phyloP scores from a whole-genome alignment of 306 rosid genomes.

The Cicer pinnatifidum region DNA sequence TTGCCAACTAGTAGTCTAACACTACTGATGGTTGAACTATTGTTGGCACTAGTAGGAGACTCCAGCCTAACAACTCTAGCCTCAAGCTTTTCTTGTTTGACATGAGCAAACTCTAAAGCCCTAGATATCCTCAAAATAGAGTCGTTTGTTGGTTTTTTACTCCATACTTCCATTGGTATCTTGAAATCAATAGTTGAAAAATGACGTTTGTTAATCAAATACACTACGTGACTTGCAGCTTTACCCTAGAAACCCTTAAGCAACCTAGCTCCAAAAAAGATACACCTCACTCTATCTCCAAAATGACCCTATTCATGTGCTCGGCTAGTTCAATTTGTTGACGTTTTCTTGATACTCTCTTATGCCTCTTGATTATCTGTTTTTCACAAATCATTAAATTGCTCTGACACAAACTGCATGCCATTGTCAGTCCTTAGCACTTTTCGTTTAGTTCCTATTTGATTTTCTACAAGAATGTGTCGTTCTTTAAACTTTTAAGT shows the following conservation, averaged over 20 bases:
- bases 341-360: not conserved
- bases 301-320: not conserved
- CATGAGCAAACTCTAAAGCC: no score
- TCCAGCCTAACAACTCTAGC: not conserved
- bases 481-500: not conserved
- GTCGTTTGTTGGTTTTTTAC: not conserved
- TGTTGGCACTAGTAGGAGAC: no score
- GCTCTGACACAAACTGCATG: not conserved
- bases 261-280: not conserved
- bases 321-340: no score
- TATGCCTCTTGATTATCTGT: not conserved
- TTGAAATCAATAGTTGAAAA: no score
- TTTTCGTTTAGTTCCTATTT: not conserved
- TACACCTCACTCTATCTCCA: no score
- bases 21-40: no score
- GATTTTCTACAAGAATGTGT: not conserved
- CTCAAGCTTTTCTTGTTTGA: not conserved
- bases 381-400: not conserved
- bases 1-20: no score
- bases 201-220: not conserved
- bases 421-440: not conserved
- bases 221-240: not conserved
- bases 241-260: not conserved
- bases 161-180: no score
- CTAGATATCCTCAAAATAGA: not conserved